Base-by-base conservation (phyloP, 768 basidiomycete genomes). In the Psilocybe subaeruginosa region DNA sequence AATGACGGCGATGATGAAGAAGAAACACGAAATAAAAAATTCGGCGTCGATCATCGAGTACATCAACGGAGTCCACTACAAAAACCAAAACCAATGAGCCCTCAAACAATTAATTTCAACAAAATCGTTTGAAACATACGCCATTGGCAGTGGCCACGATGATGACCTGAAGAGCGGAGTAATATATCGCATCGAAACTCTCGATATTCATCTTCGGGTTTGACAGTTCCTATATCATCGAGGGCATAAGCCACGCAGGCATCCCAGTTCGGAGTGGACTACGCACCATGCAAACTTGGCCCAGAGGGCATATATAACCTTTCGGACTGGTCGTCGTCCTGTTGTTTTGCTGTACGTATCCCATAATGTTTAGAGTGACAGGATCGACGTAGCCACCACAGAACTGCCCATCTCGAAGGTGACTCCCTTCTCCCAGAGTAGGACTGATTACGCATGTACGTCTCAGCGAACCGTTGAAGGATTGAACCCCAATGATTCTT, bases 401-500 rank as follows among this genome's bases (percentile, higher is more conserved):
- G 41, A 77, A 79, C 64, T 92, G 90, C 0, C 67, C 70, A 6
- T 80, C 66, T 6, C 87, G 73, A 30, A 76, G 72, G 1, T 81
- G 80, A 11, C 76, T 74, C 8, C 64, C 67, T 69, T 87, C 87
- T 0, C 88, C 90, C 1, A 83, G 75, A 1, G 78, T 80, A 3
- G 88, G 80, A 16, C 72, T 66, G 43, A 92, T 76, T 50, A 81
- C 77, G 66, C 91, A 92, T 1, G 79, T 81, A 7, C 91, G 83
- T 16, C 88, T 80, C 45, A 92, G 79, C 1, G 93, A 95, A 0
- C 94, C 95, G 59, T 89, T 87, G 80, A 99, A 99, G 0, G 92
- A 86, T 67, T 98, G 94, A 1, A 97, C 85, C n/a, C 97, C 96
- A 59, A 97, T 91, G 69, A 98, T 91, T 3, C 93, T 92, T 63